A percentile compares a stretch with the other conserved stretches of the same genome.
These are phyloP conservation scores for Leccinum subatratum DNA, from an alignment of 1,284 basidiomycete genomes.

Conservation along the genomic window DNA sequence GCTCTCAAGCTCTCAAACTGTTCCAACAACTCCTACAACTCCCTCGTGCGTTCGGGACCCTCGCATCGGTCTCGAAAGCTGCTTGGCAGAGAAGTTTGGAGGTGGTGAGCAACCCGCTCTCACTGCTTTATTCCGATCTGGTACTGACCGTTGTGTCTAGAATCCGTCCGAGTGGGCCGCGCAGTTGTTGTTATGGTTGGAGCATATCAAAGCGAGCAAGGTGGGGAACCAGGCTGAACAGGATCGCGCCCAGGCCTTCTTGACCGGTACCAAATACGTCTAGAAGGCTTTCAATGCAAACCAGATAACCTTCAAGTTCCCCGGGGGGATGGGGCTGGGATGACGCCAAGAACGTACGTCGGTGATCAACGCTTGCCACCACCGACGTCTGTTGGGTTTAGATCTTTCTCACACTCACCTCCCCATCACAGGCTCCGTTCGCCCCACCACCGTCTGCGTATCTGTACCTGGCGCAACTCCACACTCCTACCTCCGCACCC, in stretches of 20 bases:
- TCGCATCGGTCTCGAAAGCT: conserved; percentile 81
- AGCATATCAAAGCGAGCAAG: conserved; percentile 80
- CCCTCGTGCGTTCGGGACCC: conserved; percentile 80
- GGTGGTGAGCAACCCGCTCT: conserved; percentile 52
- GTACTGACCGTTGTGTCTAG: conserved; percentile 37
- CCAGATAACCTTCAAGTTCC: no score
- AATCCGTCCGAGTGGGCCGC: conserved; percentile 75
- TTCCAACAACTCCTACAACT: conserved; percentile 82
- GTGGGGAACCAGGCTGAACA: conserved; percentile 54
- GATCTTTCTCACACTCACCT: no score
- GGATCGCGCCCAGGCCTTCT: conserved; percentile 53
- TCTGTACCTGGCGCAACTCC: background rate
- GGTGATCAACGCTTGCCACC: no score
- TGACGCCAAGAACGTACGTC: no score
- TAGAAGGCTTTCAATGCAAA: conserved; percentile 74
- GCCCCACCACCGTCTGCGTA: no score
- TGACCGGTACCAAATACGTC: conserved; percentile 62
- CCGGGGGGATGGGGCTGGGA: no score
- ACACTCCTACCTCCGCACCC: conserved; percentile 59
- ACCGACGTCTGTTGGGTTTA: no score
- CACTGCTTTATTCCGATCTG: background rate
- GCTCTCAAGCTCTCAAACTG: conserved; percentile 68
- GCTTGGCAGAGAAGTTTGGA: conserved; percentile 86
- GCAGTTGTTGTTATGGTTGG: conserved; percentile 76
- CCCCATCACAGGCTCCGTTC: no score